Evolutionary conservation across 2,329 filamentous ascomycete genomes (phyloP), one percentile per base, ranked within the genome.

Genomic region (Pseudopithomyces chartarum): DNA sequence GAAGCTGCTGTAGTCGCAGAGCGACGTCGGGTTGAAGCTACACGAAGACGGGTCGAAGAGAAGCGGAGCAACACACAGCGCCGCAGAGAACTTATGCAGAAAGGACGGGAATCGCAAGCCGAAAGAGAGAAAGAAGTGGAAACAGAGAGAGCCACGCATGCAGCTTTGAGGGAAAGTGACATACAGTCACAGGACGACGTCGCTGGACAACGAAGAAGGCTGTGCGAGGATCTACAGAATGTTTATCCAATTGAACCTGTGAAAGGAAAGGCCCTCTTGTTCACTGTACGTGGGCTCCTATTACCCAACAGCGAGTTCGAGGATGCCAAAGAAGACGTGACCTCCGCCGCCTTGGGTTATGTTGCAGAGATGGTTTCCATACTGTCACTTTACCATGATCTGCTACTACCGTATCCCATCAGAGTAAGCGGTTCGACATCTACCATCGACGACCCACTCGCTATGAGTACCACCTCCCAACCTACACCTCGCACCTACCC

Each of bases 171-270:
- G 34, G 75, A 79, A 5, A 78, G 88, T 1, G 75, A 90, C 0
- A 79, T 81, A 3, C 76, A 82, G 46, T 87, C 85, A 0, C 81
- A 82, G 40, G 86, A 89, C 49, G 85, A 87, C 19, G 89, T 92
- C n/a, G 86, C 84, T 56, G 91, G 90, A n/a, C 95, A 98, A 74
- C 86, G 93, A 20, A 87, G 93, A 13, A 89, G 95, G 34, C 91
- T 98, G 54, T 93, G 92, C 73, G 88, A 95, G 63, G 92, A 97
- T 62, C 81, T 99, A 0, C 80, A 87, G 12, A 79, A 81, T 23
- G 90, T 97, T 55, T 97, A 93, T 70, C 87, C 90, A 3, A 96
- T 99, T 57, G 85, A 87, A 8, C 89, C 92, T 2, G 75, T 87
- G 6, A 77, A 66, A 0, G 79, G 81, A 54, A 82, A 84, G 61